Conservation (phyloP, 768 basidiomycete species). For the Floccularia luteovirens region DNA sequence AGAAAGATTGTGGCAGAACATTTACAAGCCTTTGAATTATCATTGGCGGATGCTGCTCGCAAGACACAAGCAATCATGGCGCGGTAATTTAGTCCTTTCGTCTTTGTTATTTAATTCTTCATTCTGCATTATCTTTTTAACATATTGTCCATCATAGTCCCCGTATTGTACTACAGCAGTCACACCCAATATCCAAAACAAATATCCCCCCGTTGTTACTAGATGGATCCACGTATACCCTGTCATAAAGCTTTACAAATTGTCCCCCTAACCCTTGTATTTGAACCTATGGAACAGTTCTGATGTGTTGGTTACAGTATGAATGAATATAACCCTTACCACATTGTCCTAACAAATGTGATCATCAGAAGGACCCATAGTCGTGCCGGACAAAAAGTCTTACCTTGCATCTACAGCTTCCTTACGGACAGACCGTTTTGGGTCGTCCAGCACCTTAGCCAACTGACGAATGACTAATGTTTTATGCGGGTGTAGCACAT, state of each 20-base stretch:
- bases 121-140: constrained; percentile 14
- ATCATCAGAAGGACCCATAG: constrained; percentile 1
- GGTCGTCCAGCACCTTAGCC: constrained; percentile 77
- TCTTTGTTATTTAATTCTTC: constrained; percentile 2
- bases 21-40: constrained; percentile 65
- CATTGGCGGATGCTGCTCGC: constrained; percentile 60
- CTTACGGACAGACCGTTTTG: constrained; percentile 74
- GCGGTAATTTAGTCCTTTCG: constrained; percentile 29
- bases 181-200: neutral
- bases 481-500: constrained; percentile 78
- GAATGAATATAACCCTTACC: constrained; percentile 21
- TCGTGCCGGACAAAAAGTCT: constrained; percentile 5
- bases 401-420: constrained; percentile 81
- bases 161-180: constrained; percentile 20
- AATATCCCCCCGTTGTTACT: neutral
- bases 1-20: constrained; percentile 73
- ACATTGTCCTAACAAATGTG: constrained; percentile 31
- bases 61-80: constrained; percentile 85
- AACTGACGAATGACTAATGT: constrained; percentile 65
- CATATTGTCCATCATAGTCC: constrained; percentile 21
- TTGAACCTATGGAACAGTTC: constrained; percentile 39
- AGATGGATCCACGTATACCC: constrained; percentile 4
- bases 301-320: constrained; percentile 13
- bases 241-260: constrained; percentile 9
- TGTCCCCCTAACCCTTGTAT: constrained; percentile 38